Evolutionary conservation across 2,329 filamentous ascomycete genomes (phyloP).

Genomic region (Thielaviopsis musarum): DNA sequence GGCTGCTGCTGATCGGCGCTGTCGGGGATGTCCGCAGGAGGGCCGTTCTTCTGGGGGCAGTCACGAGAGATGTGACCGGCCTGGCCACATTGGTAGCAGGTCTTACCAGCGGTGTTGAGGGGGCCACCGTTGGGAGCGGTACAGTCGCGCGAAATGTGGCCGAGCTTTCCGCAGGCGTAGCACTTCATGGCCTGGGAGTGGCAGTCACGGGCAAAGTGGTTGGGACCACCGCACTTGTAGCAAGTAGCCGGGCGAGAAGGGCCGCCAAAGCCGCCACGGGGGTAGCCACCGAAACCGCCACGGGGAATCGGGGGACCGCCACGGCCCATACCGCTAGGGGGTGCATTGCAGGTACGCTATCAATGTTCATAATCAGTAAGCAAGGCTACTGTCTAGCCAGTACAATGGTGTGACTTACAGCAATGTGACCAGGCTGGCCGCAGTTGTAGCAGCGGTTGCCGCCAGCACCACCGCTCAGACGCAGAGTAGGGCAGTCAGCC

Average conservation of each 20-base stretch:
- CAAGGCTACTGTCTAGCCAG: background rate
- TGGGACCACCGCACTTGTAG: slow-evolving; percentile 70
- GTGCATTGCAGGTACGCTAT: slow-evolving; percentile 62
- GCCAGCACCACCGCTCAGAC: slow-evolving; percentile 66
- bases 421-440: slow-evolving; percentile 81
- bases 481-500: slow-evolving; percentile 93
- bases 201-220: slow-evolving; percentile 97
- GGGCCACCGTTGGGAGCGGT: slow-evolving; percentile 92
- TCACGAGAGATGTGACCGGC: slow-evolving; percentile 92
- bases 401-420: slow-evolving; percentile 37
- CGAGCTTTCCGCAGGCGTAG: slow-evolving; percentile 90
- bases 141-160: slow-evolving; percentile 86
- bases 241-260: slow-evolving; percentile 51
- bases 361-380: background rate
- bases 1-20: slow-evolving; percentile 27
- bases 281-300: slow-evolving; percentile 48
- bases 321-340: slow-evolving; percentile 50
- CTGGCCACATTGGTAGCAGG: slow-evolving; percentile 95
- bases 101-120: slow-evolving; percentile 91
- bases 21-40: slow-evolving; percentile 26
- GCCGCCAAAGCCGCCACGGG: slow-evolving; percentile 58
- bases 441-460: slow-evolving; percentile 94
- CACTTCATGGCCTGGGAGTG: slow-evolving; percentile 98
- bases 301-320: slow-evolving; percentile 48
- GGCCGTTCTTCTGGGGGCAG: slow-evolving; percentile 56